Percentiles rank a stretch among this genome's conserved stretches.
phyloP scores from a whole-genome alignment of 345 rosid genomes.

The Capsella bursapastoris region DNA sequence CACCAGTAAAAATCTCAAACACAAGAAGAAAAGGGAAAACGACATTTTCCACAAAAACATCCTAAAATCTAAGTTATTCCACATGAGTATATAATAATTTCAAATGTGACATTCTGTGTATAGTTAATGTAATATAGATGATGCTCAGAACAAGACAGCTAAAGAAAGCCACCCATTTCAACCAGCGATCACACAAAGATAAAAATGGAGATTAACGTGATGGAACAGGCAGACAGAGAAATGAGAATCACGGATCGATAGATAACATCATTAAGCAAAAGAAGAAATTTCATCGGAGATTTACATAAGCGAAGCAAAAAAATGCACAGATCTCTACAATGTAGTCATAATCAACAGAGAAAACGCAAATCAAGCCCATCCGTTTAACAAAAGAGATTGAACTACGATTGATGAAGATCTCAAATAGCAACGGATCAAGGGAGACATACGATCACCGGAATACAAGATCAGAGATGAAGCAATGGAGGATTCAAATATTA shows the following conservation, averaged over 20 bases:
- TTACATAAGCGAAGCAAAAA: conserved; percentile 4
- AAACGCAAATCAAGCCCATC: not conserved
- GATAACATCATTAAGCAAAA: not conserved
- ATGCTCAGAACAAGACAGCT: not conserved
- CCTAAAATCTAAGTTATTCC: not conserved
- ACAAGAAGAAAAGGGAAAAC: not conserved
- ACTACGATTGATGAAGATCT: conserved; percentile 18
- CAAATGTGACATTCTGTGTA: not conserved
- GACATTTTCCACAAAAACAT: not conserved
- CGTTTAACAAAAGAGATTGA: not conserved
- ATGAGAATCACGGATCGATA: not conserved
- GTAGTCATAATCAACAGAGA: conserved; percentile 1
- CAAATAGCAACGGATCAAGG: not conserved
- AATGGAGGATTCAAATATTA: conserved; percentile 20
- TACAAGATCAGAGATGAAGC: conserved; percentile 24
- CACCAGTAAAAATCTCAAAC: not conserved
- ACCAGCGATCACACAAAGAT: conserved; percentile 4
- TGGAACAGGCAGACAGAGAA: not conserved
- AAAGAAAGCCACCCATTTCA: not conserved
- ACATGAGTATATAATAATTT: not conserved
- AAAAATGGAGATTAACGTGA: not conserved
- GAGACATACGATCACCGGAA: conserved; percentile 21
- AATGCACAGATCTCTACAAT: conserved; percentile 35
- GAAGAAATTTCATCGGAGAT: not conserved
- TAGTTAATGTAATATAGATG: not conserved